Conservation (phyloP, 2,329 filamentous ascomycete genomes). For the Diaporthe aspalathi region DNA sequence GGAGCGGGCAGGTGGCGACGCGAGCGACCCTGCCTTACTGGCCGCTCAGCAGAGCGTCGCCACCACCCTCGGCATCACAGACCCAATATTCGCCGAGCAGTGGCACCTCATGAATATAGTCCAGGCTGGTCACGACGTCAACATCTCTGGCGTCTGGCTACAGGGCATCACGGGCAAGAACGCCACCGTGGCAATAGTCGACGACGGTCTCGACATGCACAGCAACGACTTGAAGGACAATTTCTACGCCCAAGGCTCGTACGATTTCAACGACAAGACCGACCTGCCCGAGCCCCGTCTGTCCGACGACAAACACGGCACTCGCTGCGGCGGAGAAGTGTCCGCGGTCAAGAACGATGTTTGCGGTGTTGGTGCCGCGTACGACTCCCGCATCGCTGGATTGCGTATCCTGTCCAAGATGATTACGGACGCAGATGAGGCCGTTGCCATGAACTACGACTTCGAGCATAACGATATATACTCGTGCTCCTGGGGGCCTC, state of each 20-base stretch:
- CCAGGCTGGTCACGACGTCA: conserved; percentile 89
- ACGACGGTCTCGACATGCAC: conserved; percentile 96
- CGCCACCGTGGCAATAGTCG: conserved; percentile 90
- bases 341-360: conserved; percentile 91
- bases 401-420: conserved; percentile 92
- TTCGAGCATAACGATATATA: conserved; percentile 95
- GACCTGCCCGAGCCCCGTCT: conserved; percentile 85
- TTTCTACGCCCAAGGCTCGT: conserved; percentile 92
- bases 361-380: conserved; percentile 96
- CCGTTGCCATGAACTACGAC: conserved; percentile 90
- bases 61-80: conserved; percentile 76
- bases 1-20: conserved; percentile 40
- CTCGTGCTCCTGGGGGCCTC: conserved; percentile 98
- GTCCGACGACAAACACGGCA: conserved; percentile 89
- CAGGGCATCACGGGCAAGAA: conserved; percentile 91
- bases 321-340: conserved; percentile 93
- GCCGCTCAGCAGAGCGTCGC: conserved; percentile 72
- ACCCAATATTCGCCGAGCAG: conserved; percentile 93
- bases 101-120: conserved; percentile 94
- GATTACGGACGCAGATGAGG: conserved; percentile 93
- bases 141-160: conserved; percentile 94
- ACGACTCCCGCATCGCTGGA: conserved; percentile 88
- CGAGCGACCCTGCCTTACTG: conserved; percentile 46
- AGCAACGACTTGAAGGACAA: conserved; percentile 93
- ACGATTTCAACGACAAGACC: conserved; percentile 91